Evolutionary conservation across 192 early-diverging fungal species (phyloP).

Genomic region (Coemansia sp.): DNA sequence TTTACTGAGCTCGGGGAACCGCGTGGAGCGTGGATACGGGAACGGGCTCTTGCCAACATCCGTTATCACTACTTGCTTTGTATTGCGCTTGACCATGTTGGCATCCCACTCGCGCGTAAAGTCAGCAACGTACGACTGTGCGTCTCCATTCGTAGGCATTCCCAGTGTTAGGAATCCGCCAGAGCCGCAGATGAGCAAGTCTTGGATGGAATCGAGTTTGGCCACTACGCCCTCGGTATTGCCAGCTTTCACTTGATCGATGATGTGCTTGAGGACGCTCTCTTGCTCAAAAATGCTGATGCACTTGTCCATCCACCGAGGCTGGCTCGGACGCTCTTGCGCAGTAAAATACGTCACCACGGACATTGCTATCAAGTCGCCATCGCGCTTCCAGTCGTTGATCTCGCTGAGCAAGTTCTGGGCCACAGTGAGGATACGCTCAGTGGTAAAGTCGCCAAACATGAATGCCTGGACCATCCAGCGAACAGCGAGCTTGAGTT

Average conservation of each 20-base stretch:
- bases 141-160: constrained; percentile 14
- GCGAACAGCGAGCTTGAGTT: constrained; percentile 42
- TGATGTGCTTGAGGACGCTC: constrained; percentile 59
- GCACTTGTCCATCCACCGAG: constrained; percentile 59
- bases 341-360: constrained; percentile 53
- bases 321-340: constrained; percentile 32
- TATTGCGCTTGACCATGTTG: constrained; percentile 14
- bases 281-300: constrained; percentile 73
- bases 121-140: constrained; percentile 20
- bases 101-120: constrained; percentile 28
- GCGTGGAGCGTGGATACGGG: constrained; percentile 45
- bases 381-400: constrained; percentile 68
- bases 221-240: constrained; percentile 5
- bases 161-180: constrained; percentile 30
- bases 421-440: constrained; percentile 67
- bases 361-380: constrained; percentile 56
- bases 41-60: constrained; percentile 27
- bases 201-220: constrained; percentile 17
- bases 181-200: constrained; percentile 4
- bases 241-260: constrained; percentile 27
- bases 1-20: constrained; percentile 38
- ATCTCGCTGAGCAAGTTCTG: constrained; percentile 74
- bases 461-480: constrained; percentile 61
- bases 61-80: not conserved
- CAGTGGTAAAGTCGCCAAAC: constrained; percentile 68